phyloP scores from a whole-genome alignment of 1,284 basidiomycete species.

The Tausonia pullulans region DNA sequence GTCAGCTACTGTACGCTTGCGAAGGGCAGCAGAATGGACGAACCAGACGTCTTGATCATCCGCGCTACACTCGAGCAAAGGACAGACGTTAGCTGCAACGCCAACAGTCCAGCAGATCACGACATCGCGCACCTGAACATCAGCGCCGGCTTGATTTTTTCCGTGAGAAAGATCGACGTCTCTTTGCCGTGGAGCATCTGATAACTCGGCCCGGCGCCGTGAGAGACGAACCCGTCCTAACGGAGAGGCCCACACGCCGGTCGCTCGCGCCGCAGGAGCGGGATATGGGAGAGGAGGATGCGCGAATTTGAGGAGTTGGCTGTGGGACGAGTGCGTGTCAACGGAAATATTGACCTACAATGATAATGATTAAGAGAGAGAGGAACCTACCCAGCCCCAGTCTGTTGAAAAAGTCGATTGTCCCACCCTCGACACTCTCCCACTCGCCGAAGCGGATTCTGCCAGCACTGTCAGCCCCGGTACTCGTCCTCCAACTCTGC shows the following conservation, averaged over 20 bases:
- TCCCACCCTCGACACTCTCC: conserved; percentile 46
- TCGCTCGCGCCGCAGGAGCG: conserved; percentile 57
- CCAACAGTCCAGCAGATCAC: too few species aligned
- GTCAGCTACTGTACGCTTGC: not conserved
- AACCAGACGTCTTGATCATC: conserved; percentile 20
- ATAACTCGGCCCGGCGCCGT: conserved; percentile 68
- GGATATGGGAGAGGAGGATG: conserved; percentile 70
- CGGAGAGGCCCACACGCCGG: conserved; percentile 62
- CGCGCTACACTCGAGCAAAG: conserved; percentile 10
- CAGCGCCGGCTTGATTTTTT: conserved; percentile 50
- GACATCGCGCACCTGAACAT: conserved; percentile 57
- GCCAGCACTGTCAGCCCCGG: too few species aligned
- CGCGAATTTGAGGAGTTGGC: conserved; percentile 39
- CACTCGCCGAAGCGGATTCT: conserved; percentile 46
- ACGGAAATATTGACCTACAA: conserved; percentile 2
- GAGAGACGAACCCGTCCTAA: conserved; percentile 57
- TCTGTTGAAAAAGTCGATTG: conserved; percentile 58
- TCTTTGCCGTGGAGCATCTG: conserved; percentile 60
- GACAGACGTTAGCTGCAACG: not conserved
- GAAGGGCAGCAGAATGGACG: not conserved
- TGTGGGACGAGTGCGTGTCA: conserved; percentile 19
- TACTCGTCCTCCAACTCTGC: too few species aligned
- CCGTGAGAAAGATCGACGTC: conserved; percentile 57
- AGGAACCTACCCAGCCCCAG: conserved; percentile 41
- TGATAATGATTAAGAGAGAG: conserved; percentile 19